Evolutionary conservation across 2,329 filamentous ascomycete species (phyloP).

Genomic region (Trichoderma pleuroti): DNA sequence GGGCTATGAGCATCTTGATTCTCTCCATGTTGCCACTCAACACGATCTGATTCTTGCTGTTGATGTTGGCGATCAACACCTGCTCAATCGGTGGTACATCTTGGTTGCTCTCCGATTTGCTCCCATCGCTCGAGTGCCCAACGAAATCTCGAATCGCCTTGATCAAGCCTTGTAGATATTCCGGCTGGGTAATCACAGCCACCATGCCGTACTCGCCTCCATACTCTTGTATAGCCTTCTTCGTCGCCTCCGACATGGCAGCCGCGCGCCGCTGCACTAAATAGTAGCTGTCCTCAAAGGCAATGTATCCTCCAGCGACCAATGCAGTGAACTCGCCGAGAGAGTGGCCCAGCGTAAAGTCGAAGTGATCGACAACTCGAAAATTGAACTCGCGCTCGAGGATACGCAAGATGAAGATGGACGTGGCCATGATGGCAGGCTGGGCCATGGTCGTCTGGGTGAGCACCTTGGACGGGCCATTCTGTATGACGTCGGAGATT

Average conservation of each 20-base stretch:
- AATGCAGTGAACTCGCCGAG: conserved; percentile 91
- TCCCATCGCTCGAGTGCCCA: conserved; percentile 61
- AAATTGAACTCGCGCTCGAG: conserved; percentile 84
- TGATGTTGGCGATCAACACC: conserved; percentile 89
- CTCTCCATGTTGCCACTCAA: conserved; percentile 80
- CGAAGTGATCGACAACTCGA: conserved; percentile 63
- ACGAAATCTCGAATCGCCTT: conserved; percentile 76
- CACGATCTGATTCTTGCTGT: conserved; percentile 94
- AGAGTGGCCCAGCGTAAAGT: conserved; percentile 85
- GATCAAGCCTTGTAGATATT: conserved; percentile 67
- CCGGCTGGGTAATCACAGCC: conserved; percentile 81
- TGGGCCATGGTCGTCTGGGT: conserved; percentile 85
- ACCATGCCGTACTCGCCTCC: conserved; percentile 93
- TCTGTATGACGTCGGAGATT: conserved; percentile 72
- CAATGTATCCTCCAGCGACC: conserved; percentile 76
- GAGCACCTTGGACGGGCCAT: conserved; percentile 72
- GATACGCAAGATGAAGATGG: conserved; percentile 81
- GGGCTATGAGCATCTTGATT: conserved; percentile 77
- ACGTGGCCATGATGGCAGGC: conserved; percentile 94
- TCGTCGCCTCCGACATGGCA: conserved; percentile 76
- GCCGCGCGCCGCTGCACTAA: conserved; percentile 76
- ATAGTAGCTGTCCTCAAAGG: conserved; percentile 71
- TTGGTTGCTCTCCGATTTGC: conserved; percentile 64
- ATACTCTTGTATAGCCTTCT: conserved; percentile 59
- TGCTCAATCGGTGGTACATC: conserved; percentile 75